A percentile compares a stretch with the other conserved stretches of the same genome.
Conservation (phyloP, 2,329 filamentous ascomycete species). For the Biscogniauxia sp. region DNA sequence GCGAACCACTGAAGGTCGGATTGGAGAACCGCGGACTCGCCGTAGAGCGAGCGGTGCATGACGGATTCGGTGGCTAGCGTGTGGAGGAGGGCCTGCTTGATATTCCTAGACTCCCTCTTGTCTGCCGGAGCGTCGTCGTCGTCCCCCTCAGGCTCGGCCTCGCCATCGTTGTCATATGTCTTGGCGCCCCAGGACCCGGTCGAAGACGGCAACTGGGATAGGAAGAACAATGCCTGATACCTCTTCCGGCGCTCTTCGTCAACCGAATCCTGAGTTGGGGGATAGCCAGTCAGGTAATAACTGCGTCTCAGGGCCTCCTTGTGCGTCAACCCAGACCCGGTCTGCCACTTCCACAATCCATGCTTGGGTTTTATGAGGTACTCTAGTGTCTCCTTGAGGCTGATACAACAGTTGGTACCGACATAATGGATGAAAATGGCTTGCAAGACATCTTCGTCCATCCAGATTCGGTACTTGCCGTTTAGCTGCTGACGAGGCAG, state of each 20-base stretch:
- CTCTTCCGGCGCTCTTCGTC: constrained; percentile 13
- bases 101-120: constrained; percentile 26
- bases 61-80: constrained; percentile 39
- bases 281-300: constrained; percentile 23
- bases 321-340: not conserved
- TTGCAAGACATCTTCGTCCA: constrained; percentile 45
- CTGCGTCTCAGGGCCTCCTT: constrained; percentile 18
- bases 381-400: constrained; percentile 28
- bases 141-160: constrained; percentile 23
- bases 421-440: constrained; percentile 45
- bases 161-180: constrained; percentile 22
- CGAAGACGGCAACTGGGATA: constrained; percentile 32
- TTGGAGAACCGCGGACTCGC: constrained; percentile 37
- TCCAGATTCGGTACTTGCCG: constrained; percentile 45
- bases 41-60: constrained; percentile 26
- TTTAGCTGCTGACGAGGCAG: constrained; percentile 41
- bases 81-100: constrained; percentile 39
- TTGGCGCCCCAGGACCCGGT: constrained; percentile 4
- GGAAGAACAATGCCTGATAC: constrained; percentile 33
- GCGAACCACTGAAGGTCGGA: constrained; percentile 44
- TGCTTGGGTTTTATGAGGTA: constrained; percentile 13
- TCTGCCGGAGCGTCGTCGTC: constrained; percentile 14
- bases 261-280: constrained; percentile 23
- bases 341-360: constrained; percentile 10
- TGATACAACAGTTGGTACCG: constrained; percentile 35